These are phyloP conservation scores for Chlamydomonas urium DNA, from an alignment of 139 green algal genomes.

Conservation along the genomic window DNA sequence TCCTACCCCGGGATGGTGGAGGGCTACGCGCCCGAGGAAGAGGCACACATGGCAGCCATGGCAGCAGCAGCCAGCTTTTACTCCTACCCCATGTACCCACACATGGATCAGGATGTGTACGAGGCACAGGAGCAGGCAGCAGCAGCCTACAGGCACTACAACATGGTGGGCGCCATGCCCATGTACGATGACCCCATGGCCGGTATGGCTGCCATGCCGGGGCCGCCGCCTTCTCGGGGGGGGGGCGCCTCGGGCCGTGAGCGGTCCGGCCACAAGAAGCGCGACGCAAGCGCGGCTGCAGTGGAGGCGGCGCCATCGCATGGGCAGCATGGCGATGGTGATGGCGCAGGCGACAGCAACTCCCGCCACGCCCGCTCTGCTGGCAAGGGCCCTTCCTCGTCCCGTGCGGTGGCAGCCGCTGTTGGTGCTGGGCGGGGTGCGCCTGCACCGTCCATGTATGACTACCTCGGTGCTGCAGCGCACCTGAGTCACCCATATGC, in stretches of 20 bases:
- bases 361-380: neutral
- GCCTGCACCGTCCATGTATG: neutral
- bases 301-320: neutral
- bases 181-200: constrained; percentile 3
- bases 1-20: constrained; percentile 5
- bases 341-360: neutral
- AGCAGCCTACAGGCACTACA: neutral
- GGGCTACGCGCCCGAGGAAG: neutral
- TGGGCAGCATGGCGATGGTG: neutral
- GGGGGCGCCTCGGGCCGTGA: neutral
- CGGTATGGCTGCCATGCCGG: too few relatives aligned
- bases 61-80: too few relatives aligned
- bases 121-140: neutral
- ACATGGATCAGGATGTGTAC: constrained; percentile 4
- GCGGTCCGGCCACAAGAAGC: neutral
- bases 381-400: neutral
- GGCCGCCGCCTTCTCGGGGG: too few relatives aligned
- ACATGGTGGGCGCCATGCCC: neutral
- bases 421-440: neutral
- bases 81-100: too few relatives aligned
- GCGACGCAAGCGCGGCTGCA: neutral
- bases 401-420: neutral
- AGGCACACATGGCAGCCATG: neutral
- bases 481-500: neutral
- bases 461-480: neutral